Conservation (phyloP, 441 rosid genomes). For the Bocquillonia castaneifolia region DNA sequence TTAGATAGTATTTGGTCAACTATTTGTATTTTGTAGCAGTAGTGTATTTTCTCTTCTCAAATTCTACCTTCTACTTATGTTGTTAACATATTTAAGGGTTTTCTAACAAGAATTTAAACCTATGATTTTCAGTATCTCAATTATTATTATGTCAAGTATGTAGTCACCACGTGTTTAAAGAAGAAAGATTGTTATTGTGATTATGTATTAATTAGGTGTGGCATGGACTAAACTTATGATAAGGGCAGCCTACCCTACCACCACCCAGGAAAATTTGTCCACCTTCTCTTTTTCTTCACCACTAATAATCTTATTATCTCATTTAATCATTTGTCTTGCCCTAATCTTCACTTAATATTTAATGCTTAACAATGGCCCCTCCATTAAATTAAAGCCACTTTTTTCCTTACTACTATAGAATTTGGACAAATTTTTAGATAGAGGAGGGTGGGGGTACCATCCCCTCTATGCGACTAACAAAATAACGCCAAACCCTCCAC, state of each 20-base stretch:
- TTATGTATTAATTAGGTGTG: not conserved
- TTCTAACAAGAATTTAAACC: no score
- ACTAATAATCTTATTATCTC: conserved; percentile 21
- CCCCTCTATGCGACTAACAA: not conserved
- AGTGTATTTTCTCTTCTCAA: no score
- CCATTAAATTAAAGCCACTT: conserved; percentile 45
- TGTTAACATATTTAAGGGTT: no score
- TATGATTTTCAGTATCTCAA: no score
- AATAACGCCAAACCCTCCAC: not conserved
- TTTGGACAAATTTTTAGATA: conserved; percentile 23
- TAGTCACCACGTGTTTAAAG: no score
- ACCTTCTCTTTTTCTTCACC: not conserved
- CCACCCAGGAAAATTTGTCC: conserved; percentile 19
- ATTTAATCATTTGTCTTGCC: conserved; percentile 36
- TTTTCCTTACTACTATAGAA: conserved; percentile 16
- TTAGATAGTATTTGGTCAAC: not conserved
- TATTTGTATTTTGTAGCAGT: no score
- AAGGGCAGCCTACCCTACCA: conserved; percentile 40
- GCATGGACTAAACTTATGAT: conserved; percentile 21
- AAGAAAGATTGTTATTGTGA: no score
- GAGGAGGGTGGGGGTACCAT: conserved; percentile 13
- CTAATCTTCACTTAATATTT: conserved; percentile 49
- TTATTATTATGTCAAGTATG: no score
- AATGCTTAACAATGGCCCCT: conserved; percentile 39
- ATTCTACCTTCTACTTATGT: no score